Evolutionary conservation across 495 filamentous ascomycete genomes (phyloP).

Genomic region (Glutinoglossum americanum): DNA sequence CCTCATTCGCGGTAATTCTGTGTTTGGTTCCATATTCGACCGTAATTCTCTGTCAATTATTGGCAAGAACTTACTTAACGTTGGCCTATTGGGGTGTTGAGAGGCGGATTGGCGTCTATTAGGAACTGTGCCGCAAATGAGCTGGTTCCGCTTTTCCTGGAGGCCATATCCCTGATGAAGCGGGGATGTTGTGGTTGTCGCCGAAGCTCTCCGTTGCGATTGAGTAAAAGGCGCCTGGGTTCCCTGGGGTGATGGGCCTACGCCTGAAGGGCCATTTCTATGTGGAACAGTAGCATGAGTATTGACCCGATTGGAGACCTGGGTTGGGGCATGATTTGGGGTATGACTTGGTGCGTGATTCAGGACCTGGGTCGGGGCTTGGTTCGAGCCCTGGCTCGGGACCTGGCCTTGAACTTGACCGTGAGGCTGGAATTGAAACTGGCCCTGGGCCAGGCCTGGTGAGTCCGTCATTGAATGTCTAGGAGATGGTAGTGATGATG

Average conservation of each 20-base stretch:
- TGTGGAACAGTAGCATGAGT: not conserved
- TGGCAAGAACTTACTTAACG: not conserved
- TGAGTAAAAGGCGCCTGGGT: not conserved
- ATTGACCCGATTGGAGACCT: not conserved
- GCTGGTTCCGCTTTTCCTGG: not conserved
- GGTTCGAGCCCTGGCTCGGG: too few species aligned
- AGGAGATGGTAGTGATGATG: not conserved
- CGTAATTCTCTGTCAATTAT: not conserved
- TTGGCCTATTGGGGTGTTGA: not conserved
- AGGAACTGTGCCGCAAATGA: constrained; percentile 1
- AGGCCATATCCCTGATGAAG: not conserved
- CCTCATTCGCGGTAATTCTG: constrained; percentile 23
- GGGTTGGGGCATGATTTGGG: not conserved
- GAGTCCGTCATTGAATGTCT: not conserved
- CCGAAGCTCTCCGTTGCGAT: not conserved
- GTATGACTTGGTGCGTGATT: too few species aligned
- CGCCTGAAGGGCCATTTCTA: not conserved
- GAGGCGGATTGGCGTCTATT: constrained; percentile 17
- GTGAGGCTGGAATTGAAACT: not conserved
- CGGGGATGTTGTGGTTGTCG: not conserved
- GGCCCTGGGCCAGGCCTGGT: not conserved
- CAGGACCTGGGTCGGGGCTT: too few species aligned
- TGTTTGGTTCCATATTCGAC: not conserved
- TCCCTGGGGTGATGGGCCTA: not conserved
- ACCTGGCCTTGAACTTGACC: not conserved